Percentiles rank a stretch among this genome's conserved stretches.
These are phyloP conservation scores for Penicillium sp. DNA, from an alignment of 2,329 filamentous ascomycete genomes.

Conservation along the genomic window DNA sequence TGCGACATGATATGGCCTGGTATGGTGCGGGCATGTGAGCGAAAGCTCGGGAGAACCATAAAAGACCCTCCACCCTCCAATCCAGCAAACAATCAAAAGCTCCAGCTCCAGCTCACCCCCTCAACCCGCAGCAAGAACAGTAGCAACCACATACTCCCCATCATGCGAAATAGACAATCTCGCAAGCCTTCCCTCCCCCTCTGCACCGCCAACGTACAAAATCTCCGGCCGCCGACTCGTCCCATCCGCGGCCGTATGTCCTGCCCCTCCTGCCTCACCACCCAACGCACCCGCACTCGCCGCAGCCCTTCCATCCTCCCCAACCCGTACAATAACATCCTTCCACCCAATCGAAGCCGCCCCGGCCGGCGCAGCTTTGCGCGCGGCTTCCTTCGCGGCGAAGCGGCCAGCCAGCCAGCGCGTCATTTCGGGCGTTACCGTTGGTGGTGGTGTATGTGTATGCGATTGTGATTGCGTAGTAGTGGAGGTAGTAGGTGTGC, in stretches of 20 bases:
- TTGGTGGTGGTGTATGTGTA: neutral
- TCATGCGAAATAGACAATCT: constrained; percentile 86
- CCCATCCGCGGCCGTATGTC: constrained; percentile 11
- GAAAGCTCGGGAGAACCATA: too few relatives aligned
- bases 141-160: constrained; percentile 70
- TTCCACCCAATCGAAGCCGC: constrained; percentile 64
- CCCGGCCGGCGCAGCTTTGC: constrained; percentile 67
- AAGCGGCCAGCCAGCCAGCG: constrained; percentile 59
- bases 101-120: too few relatives aligned
- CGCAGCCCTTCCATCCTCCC: too few relatives aligned
- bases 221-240: constrained; percentile 41
- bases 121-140: constrained; percentile 44
- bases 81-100: too few relatives aligned
- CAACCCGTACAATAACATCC: constrained; percentile 56
- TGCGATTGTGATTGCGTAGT: neutral
- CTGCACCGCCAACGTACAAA: constrained; percentile 35
- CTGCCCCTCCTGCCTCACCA: neutral
- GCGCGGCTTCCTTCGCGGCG: constrained; percentile 75
- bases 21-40: too few relatives aligned
- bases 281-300: constrained; percentile 1
- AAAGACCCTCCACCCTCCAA: neutral
- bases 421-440: constrained; percentile 38
- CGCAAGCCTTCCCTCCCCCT: constrained; percentile 56
- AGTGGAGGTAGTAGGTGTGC: too few relatives aligned
- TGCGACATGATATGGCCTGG: too few relatives aligned